Percentiles rank a stretch among this genome's conserved stretches.
Conservation (phyloP, 768 basidiomycete genomes). For the Kwoniella dejecticola region DNA sequence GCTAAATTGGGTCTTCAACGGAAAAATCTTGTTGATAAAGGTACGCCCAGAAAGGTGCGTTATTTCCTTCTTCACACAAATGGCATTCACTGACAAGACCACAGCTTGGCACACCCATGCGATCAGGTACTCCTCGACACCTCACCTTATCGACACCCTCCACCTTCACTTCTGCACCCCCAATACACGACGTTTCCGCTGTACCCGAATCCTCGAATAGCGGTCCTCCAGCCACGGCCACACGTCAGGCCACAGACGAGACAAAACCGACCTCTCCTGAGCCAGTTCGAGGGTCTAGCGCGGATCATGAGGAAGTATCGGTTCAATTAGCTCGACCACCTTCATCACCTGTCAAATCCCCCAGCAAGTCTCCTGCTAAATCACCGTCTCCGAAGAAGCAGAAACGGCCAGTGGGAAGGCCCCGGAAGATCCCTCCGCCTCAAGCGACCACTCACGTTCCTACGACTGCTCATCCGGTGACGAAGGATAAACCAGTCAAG, state of each 20-base stretch:
- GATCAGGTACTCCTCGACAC: constrained; percentile 23
- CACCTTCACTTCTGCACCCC: not conserved
- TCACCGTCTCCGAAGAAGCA: constrained; percentile 7
- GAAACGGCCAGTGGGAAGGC: constrained; percentile 3
- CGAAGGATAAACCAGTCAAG: constrained; percentile 14
- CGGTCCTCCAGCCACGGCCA: constrained; percentile 27
- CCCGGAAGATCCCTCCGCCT: constrained; percentile 1
- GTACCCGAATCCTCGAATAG: constrained; percentile 10
- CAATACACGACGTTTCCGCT: constrained; percentile 15
- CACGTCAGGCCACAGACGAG: constrained; percentile 15
- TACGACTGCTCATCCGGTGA: constrained; percentile 31
- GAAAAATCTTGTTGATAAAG: constrained; percentile 3
- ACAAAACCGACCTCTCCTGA: constrained; percentile 15
- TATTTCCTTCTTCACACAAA: no score
- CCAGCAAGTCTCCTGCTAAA: no score
- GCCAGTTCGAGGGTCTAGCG: constrained; percentile 30
- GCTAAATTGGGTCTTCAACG: constrained; percentile 14
- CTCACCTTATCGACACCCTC: constrained; percentile 1
- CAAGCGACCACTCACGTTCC: not conserved
- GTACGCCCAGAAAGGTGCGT: constrained; percentile 28
- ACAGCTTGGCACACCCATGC: constrained; percentile 39
- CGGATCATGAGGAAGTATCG: constrained; percentile 40
- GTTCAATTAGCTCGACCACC: constrained; percentile 16
- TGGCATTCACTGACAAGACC: not conserved
- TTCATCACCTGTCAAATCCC: constrained; percentile 23